Evolutionary conservation across 805 yeast species (phyloP).

Genomic region (Ogataea chonburiensis): DNA sequence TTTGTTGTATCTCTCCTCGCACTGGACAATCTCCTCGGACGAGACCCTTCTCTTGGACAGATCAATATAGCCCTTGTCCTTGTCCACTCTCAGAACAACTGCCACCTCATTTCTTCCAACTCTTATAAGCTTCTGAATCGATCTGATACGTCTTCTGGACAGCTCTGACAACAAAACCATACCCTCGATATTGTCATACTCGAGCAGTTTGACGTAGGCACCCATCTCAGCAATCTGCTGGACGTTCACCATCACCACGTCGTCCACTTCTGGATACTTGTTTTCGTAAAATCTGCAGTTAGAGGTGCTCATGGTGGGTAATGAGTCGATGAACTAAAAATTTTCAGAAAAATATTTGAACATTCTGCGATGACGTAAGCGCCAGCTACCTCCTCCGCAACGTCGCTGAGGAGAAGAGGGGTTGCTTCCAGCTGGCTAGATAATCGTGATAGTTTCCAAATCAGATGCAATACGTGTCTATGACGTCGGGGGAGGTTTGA

Average conservation of each 20-base stretch:
- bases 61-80: slow-evolving; percentile 98
- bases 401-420: background rate
- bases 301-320: slow-evolving; percentile 67
- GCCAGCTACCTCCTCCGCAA: no score
- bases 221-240: slow-evolving; percentile 99
- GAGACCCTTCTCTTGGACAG: slow-evolving; percentile 96
- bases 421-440: no score
- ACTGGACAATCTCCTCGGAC: slow-evolving; percentile 94
- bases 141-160: slow-evolving; percentile 97
- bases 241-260: slow-evolving; percentile 98
- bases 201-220: slow-evolving; percentile 92
- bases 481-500: no score
- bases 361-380: slow-evolving; percentile 7
- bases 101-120: slow-evolving; percentile 99
- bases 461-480: no score
- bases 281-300: slow-evolving; percentile 97
- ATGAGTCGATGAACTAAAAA: slow-evolving; percentile 13
- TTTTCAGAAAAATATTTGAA: slow-evolving; percentile 8
- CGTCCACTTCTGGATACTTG: slow-evolving; percentile 98
- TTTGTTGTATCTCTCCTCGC: slow-evolving; percentile 96
- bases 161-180: slow-evolving; percentile 95
- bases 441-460: no score
- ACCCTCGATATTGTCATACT: slow-evolving; percentile 97
- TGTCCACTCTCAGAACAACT: slow-evolving; percentile 95
- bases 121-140: slow-evolving; percentile 94